phyloP scores from a whole-genome alignment of 2,329 filamentous ascomycete genomes.

The Cryphonectria carpinicola region DNA sequence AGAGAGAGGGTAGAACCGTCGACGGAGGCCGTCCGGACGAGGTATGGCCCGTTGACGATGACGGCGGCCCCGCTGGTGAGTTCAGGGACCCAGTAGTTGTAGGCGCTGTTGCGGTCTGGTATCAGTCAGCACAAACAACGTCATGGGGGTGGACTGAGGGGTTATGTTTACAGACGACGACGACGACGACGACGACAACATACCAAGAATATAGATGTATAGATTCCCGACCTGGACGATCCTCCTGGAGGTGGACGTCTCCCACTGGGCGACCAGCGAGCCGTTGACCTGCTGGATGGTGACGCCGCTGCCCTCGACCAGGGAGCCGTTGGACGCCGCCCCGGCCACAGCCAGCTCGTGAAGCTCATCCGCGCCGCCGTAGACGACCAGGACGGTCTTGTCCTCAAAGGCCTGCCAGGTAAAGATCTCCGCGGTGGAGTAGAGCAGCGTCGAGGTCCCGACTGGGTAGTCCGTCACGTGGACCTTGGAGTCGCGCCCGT shows the following conservation, averaged over 20 bases:
- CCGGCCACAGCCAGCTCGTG: slow-evolving; percentile 62
- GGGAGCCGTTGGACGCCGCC: not conserved
- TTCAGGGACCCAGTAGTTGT: slow-evolving; percentile 70
- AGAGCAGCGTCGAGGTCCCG: slow-evolving; percentile 61
- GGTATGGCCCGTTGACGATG: slow-evolving; percentile 68
- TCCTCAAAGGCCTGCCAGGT: slow-evolving; percentile 68
- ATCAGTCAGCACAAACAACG: not conserved
- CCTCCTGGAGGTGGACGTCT: slow-evolving; percentile 36
- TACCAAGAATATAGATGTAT: slow-evolving; percentile 53
- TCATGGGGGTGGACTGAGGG: not conserved
- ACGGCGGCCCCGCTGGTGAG: slow-evolving; percentile 40
- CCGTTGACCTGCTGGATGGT: slow-evolving; percentile 30
- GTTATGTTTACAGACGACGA: not conserved
- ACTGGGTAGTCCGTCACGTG: slow-evolving; percentile 70
- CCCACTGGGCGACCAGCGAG: slow-evolving; percentile 39
- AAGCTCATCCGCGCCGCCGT: slow-evolving; percentile 63
- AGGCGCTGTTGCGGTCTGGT: slow-evolving; percentile 58
- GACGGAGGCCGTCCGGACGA: slow-evolving; percentile 63
- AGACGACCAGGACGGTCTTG: slow-evolving; percentile 65
- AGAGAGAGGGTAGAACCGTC: slow-evolving; percentile 61
- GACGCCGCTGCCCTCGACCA: slow-evolving; percentile 33
- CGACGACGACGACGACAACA: not conserved
- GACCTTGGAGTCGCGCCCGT: slow-evolving; percentile 68
- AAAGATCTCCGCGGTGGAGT: slow-evolving; percentile 72
- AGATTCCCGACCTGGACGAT: slow-evolving; percentile 43